Evolutionary conservation across 345 rosid genomes (phyloP), one percentile per base, ranked within the genome.

Genomic region (Citrus unshiu): DNA sequence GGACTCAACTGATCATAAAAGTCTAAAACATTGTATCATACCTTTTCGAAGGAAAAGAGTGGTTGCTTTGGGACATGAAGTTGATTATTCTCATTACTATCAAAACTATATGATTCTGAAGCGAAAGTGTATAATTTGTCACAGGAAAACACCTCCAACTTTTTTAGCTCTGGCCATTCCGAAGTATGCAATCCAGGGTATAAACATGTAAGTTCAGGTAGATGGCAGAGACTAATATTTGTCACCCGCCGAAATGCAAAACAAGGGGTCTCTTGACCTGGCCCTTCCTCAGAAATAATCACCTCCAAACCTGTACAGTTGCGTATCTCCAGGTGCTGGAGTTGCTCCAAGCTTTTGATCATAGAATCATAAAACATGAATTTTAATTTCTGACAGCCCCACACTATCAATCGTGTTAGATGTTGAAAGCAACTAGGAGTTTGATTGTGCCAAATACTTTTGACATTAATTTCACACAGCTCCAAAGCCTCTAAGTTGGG

Each of bases 231-330:
- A 0, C 3, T 6, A 2, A 81, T 21, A 30, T 1, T 18, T 30
- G 32, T 51, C 14, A 84, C n/a, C 37, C 67, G 30, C 29, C 82
- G 84, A 76, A 86, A 80, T 51, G 22, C 29, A 37, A 84, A 84
- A 25, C 12, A 46, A 1, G 29, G 34, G 14, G 30, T 27, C 13
- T 16, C 51, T 30, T 77, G 71, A 19, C 4, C 51, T 51, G 32
- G 58, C 68, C 56, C 76, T 21, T 69, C 86, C 67, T 9, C 59
- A 24, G 73, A 57, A 61, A 84, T 74, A 43, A 16, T 69, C 30
- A 10, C 81, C 9, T 24, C 10, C 65, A 57, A 32, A 10, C 6
- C 30, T 7, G 3, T 1, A 14, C 76, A 57, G 19, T n/a, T 0
- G 34, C 30, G 5, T 59, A 72, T 59, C 76, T 57, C 49, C 16